Base-by-base conservation (phyloP, 2,329 filamentous ascomycete species). In the Mycogone perniciosa region DNA sequence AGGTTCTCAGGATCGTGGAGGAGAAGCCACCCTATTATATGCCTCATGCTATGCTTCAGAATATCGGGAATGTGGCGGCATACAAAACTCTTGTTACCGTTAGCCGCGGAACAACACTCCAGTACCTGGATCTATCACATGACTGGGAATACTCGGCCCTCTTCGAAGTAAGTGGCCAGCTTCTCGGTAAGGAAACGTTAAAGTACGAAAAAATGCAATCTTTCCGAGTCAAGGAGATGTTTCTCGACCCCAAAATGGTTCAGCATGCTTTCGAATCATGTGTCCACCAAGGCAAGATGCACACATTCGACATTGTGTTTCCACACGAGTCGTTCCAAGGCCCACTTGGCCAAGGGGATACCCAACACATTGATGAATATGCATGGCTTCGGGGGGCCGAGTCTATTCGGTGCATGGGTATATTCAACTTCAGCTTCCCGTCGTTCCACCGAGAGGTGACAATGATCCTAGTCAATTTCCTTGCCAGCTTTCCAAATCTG, bases 221-320 rank as follows among this genome's bases (percentile, higher is more conserved):
- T 1, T 37, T 70, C 8, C 60, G 65, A 6, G 57, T 69, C 1
- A 56, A 57, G 5, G 53, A 57, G 1, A 57, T 62, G 20, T 51
- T 60, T 13, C 54, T 65, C 13, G 48, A 59, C 1, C 63, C 65
- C 4, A 30, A 51, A 9, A 58, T 51, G 5, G 58, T 65, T 6
- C 53, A 59, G 33, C 54, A 49, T 1, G 50, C 63, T 7, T 57
- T 71, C 13, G 49, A 52, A 7, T 50, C 57, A 11, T 51, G 67
- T 7, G 47, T 71, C 10, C 44, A 51, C 11, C 52, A 55, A 1
- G 59, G 62, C 26, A 65, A 59, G 10, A 58, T 72, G 4, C 57
- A 63, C 31, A 64, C 64, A 1, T 59, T 71, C 10, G 69, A 70
- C 49, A 61, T 71, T 13, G 61, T 65, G 2, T 71, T 71, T 49